Evolutionary conservation across 2,329 filamentous ascomycete species (phyloP), one percentile per base, ranked within the genome.

Genomic region (Blastomyces percursus): DNA sequence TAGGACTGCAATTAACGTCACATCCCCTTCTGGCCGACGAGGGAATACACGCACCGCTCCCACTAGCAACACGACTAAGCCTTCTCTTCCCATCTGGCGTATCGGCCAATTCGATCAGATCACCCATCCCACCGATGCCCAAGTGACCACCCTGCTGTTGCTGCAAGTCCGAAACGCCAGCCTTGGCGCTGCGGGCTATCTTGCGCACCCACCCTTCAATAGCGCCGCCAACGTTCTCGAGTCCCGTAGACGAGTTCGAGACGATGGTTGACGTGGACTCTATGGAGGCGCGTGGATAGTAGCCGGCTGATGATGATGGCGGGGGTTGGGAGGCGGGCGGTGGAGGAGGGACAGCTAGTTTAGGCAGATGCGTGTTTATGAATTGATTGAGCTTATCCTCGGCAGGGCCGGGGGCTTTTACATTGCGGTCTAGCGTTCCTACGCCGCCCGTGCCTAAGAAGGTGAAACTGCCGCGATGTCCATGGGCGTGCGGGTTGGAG

Each of bases 121-220:
- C 77, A 11, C 75, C 75, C 60, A 71, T 67, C 16, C 71, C 71
- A 51, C 72, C 70, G 11, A 72, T 66, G 4, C 71, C 69, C 21
- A 68, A 61, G 54, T 69, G 67, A 21, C 65, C 62, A 32, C 60
- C 65, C 7, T 69, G 66, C 64, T 75, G 72, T 61, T 78, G 72
- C 61, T 78, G 75, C 21, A 78, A 66, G 30, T 77, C 76, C 59
- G 69, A 73, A 60, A 78, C 66, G 12, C 74, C 72, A 9, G 72
- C 67, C 59, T 76, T 77, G 3, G 77, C 77, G 57, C 73, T 74
- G 11, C 70, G 74, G 0, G 91, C 90, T 46, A 96, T 86, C 65
- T 91, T 90, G 64, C 92, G 82, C 64, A 97, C 80, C 91, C 94
- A 99, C 0, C 87, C 88, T 76, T 97, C 94, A 38, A 97, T 86